phyloP scores from a whole-genome alignment of 805 yeast genomes.

The Ogataea nakhonphanomensis region DNA sequence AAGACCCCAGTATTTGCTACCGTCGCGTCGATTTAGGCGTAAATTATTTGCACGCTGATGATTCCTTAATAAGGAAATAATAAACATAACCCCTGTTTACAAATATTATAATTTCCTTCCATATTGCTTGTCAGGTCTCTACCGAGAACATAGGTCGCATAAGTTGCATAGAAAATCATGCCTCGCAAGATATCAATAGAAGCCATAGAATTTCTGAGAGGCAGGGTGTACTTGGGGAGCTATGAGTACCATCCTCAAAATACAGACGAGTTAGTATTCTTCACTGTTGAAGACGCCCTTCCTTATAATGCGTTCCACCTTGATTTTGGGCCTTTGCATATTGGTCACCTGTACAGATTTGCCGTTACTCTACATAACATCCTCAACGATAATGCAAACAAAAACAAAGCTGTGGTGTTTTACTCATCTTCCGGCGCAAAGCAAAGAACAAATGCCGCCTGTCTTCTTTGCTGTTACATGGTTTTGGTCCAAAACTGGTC shows the following conservation, averaged over 20 bases:
- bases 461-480: slow-evolving; percentile 92
- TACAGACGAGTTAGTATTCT: slow-evolving; percentile 71
- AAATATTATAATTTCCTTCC: slow-evolving; percentile 1
- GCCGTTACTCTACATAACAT: slow-evolving; percentile 93
- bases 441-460: slow-evolving; percentile 89
- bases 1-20: too few relatives aligned
- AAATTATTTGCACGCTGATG: neutral
- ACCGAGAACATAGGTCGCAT: slow-evolving; percentile 3
- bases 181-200: slow-evolving; percentile 26
- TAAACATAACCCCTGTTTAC: slow-evolving; percentile 9
- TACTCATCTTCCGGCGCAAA: slow-evolving; percentile 81
- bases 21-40: slow-evolving; percentile 1
- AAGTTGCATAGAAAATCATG: slow-evolving; percentile 17
- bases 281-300: slow-evolving; percentile 88
- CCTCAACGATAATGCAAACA: slow-evolving; percentile 78
- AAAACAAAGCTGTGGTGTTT: slow-evolving; percentile 85
- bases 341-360: slow-evolving; percentile 89
- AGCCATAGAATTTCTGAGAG: slow-evolving; percentile 40
- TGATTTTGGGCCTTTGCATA: slow-evolving; percentile 94
- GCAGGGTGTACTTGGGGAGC: slow-evolving; percentile 86
- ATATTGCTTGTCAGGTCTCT: neutral
- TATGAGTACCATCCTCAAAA: slow-evolving; percentile 77
- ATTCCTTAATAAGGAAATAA: slow-evolving; percentile 11
- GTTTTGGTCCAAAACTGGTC: slow-evolving; percentile 95
- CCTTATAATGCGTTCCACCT: slow-evolving; percentile 94